Evolutionary conservation across 2,329 filamentous ascomycete genomes (phyloP), one percentile per base, ranked within the genome.

Genomic region (Claviceps cyperi): DNA sequence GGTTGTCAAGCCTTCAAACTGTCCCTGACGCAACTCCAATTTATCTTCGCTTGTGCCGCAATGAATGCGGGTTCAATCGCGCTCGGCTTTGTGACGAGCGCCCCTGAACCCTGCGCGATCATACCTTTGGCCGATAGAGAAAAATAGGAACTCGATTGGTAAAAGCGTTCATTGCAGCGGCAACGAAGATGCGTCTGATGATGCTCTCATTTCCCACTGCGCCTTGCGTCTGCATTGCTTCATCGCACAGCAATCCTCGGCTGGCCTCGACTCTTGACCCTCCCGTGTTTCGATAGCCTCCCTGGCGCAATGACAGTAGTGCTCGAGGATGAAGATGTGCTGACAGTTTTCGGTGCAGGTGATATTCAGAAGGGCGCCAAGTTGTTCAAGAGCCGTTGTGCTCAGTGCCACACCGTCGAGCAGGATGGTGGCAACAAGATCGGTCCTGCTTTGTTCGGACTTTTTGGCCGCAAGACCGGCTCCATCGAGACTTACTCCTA

Each of bases 351-450:
- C 5, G 14, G 7, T n/a, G 36, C 48, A 95, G 90, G 89, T 78
- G 89, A 96, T 73, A 66, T 77, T 66, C 89, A 90, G 78, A 96
- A 96, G 85, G 91, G 91, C 80, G 91, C 89, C 73, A 86, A 84
- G 78, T 87, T 97, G 69, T 97, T 97, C 88, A 95, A 96, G 83
- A 97, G 90, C 61, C 84, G 92, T 70, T 98, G 92, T 78, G 86
- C 87, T 60, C 89, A 96, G 77, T 98, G 92, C 86, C 92, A 98
- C 80, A 97, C 87, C 72, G 77, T 95, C 69, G 89, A 94, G 73
- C 78, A 77, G 57, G 84, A 78, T 64, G 92, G 91, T 73, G 81
- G 81, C 74, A 94, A 96, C 88, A 97, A 97, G 84, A 87, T 95
- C 72, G 92, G 92, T 68, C 92, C 92, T 65, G 89, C 89, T 69